Base-by-base conservation (phyloP, 2,329 filamentous ascomycete species). In the Exserohilum turcica region DNA sequence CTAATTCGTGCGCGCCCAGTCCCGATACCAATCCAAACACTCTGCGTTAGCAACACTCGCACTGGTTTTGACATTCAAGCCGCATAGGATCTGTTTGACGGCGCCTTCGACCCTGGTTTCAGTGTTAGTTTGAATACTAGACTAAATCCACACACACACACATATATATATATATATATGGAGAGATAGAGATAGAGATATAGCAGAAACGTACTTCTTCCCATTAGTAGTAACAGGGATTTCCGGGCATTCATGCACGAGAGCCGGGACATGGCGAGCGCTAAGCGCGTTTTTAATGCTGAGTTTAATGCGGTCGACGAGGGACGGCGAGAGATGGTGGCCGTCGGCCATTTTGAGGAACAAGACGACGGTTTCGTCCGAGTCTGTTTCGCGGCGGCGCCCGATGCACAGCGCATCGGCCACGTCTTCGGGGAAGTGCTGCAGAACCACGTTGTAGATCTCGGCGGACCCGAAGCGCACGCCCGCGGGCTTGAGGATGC, bases 1-100 rank as follows among this genome's bases (percentile, higher is more conserved):
- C 57, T 42, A 53, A 54, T 74, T 63, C 19, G 54, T 63, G 43
- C 48, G 56, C 3, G 73, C 64, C 93, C 93, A 97, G 28, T 82
- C 77, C 60, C 85, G 83, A 75, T 97, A 97, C 89, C 91, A 97
- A 35, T 91, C 88, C 61, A 99, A 76, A 60, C 92, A 92, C 62
- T 88, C 89, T 2, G 90, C 87, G 73, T 97, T 97, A 4, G 91
- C 91, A n/a, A 97, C 92, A 67, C 91, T 95, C 0, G 92, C 92
- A 43, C 91, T 92, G 0, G 91, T 94, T 79, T 92, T 92, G 60
- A 97, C 86, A 46, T 90, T 85, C 75, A 92, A 79, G 0, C 92
- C 93, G 24, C 91, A 96, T 1, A 99, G 78, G 38, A 97, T 97
- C 76, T 97, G 92, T 80, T 97, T 97, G 5, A 97, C 93, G 0